Conservation (phyloP, 768 basidiomycete species). For the Coprinopsis marcescibilis region DNA sequence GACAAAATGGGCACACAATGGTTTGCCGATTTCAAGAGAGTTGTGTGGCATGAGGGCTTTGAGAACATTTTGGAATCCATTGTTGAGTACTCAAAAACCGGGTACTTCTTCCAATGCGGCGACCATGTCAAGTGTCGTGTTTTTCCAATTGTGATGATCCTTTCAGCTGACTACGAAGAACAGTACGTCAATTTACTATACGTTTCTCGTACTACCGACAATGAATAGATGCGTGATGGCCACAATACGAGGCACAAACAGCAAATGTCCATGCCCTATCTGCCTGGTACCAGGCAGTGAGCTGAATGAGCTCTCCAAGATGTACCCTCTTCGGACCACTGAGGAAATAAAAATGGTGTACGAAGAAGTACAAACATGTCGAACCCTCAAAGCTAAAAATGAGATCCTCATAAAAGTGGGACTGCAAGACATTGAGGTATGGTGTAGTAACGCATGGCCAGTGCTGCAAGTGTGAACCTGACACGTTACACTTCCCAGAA, state of each 20-base stretch:
- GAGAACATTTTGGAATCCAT: slow-evolving; percentile 24
- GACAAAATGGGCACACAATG: background rate
- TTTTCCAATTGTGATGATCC: slow-evolving; percentile 32
- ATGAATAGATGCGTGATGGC: slow-evolving; percentile 27
- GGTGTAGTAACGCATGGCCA: slow-evolving; percentile 1
- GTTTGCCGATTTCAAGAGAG: slow-evolving; percentile 25
- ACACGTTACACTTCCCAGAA: slow-evolving; percentile 24
- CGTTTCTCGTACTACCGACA: background rate
- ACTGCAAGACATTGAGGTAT: slow-evolving; percentile 20
- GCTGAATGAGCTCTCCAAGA: slow-evolving; percentile 8
- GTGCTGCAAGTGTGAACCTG: background rate
- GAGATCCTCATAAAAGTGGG: slow-evolving; percentile 19
- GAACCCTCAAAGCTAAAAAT: slow-evolving; percentile 10
- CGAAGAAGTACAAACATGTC: slow-evolving; percentile 10
- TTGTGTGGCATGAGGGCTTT: slow-evolving; percentile 34
- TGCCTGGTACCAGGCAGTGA: slow-evolving; percentile 25
- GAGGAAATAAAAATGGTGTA: slow-evolving; percentile 9
- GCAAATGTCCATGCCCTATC: slow-evolving; percentile 29
- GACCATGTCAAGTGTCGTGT: slow-evolving; percentile 20
- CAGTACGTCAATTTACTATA: slow-evolving; percentile 31
- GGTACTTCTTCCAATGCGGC: slow-evolving; percentile 10
- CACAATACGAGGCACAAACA: slow-evolving; percentile 22
- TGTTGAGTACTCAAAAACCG: slow-evolving; percentile 7
- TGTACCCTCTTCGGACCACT: background rate
- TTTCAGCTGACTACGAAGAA: slow-evolving; percentile 41